phyloP scores from a whole-genome alignment of 257 asterid species.

The Solanum infundibuliforme region DNA sequence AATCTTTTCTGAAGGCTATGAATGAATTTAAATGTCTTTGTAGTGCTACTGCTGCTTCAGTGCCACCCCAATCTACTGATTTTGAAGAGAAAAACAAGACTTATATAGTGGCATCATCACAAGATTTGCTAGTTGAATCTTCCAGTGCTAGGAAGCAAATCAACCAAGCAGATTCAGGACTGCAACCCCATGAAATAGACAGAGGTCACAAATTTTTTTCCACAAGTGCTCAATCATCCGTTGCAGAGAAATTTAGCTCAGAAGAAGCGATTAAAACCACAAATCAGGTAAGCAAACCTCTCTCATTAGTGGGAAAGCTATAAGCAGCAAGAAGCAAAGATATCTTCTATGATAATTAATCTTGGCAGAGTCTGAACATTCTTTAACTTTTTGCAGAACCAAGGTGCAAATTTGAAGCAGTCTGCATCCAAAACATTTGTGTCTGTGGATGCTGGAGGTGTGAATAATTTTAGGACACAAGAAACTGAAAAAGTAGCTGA shows the following conservation, averaged over 20 bases:
- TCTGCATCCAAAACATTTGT: constrained; percentile 8
- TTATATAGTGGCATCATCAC: constrained; percentile 9
- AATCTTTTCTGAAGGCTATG: constrained; percentile 2
- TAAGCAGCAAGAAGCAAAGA: background rate
- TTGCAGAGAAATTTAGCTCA: constrained; percentile 8
- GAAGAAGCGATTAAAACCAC: constrained; percentile 14
- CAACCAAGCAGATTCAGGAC: background rate
- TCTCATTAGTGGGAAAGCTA: background rate
- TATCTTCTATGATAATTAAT: background rate
- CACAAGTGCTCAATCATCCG: background rate
- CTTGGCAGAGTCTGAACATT: background rate
- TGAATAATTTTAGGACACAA: background rate
- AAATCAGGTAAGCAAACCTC: constrained; percentile 20
- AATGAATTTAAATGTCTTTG: constrained; percentile 5
- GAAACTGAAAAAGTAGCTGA: constrained; percentile 23
- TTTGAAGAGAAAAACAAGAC: constrained; percentile 39
- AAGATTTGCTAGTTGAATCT: constrained; percentile 17
- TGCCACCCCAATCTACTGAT: constrained; percentile 24
- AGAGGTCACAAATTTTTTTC: background rate
- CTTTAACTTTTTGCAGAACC: background rate
- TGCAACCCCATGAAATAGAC: constrained; percentile 1
- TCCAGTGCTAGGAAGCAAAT: constrained; percentile 1
- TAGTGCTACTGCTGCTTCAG: constrained; percentile 48
- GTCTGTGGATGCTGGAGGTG: constrained; percentile 3
- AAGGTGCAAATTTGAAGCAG: constrained; percentile 5